Percentiles rank a stretch among this genome's conserved stretches.
Evolutionary conservation across 2,329 filamentous ascomycete species (phyloP).

Genomic region (Tolypocladium endophyticum): DNA sequence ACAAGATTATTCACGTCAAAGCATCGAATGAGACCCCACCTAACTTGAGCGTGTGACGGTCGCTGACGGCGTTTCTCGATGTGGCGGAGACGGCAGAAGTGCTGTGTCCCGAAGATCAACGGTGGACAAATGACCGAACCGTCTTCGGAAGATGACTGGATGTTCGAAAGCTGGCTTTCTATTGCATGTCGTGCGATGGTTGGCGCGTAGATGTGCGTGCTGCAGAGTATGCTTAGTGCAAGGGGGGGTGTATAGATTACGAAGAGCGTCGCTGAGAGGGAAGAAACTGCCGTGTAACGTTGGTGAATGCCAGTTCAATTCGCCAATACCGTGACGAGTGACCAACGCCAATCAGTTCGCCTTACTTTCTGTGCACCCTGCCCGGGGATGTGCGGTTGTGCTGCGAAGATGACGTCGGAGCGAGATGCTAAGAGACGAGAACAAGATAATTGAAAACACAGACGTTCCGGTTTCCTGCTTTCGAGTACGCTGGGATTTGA

Average conservation of each 20-base stretch:
- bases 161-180: slow-evolving; percentile 3
- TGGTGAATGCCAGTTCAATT: neutral
- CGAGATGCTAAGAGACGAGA: neutral
- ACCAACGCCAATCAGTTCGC: neutral
- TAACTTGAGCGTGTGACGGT: neutral
- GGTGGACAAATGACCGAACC: slow-evolving; percentile 1
- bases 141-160: slow-evolving; percentile 1
- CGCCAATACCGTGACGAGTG: neutral
- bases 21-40: neutral
- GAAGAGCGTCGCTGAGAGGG: neutral
- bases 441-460: no score
- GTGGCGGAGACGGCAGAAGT: neutral
- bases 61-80: neutral
- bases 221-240: neutral
- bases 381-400: neutral
- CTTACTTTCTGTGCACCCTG: neutral
- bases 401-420: neutral
- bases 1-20: neutral
- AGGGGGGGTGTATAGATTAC: neutral
- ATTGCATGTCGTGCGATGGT: slow-evolving; percentile 11
- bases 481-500: neutral
- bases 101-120: neutral
- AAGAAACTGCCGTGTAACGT: slow-evolving; percentile 3
- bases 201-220: neutral
- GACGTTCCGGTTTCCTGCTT: neutral